phyloP scores from a whole-genome alignment of 208 protist species.

The Leishmania arabica region DNA sequence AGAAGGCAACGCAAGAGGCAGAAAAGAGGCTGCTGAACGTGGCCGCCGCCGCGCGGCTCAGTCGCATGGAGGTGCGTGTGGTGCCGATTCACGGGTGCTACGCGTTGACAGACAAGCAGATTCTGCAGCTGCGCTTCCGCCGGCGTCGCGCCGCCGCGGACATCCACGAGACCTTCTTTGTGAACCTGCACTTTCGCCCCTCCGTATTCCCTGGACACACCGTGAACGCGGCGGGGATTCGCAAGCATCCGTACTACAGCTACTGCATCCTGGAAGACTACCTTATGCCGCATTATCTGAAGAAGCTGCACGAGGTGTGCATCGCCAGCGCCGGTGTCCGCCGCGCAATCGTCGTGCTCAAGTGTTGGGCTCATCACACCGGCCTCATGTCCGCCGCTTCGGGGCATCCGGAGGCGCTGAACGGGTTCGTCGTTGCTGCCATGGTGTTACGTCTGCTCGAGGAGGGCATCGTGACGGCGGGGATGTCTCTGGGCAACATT shows the following conservation, averaged over 20 bases:
- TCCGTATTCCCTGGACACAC: slow-evolving; percentile 45
- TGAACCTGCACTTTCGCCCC: slow-evolving; percentile 78
- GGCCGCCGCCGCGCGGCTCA: slow-evolving; percentile 32
- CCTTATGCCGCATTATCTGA: slow-evolving; percentile 71
- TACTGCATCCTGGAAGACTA: slow-evolving; percentile 85
- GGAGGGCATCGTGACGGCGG: slow-evolving; percentile 64
- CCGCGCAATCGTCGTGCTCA: slow-evolving; percentile 80
- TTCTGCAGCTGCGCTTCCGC: slow-evolving; percentile 65
- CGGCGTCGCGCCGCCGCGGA: slow-evolving; percentile 13
- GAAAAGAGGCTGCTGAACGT: slow-evolving; percentile 12
- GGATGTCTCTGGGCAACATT: slow-evolving; percentile 80
- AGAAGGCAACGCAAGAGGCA: background rate
- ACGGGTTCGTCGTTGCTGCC: slow-evolving; percentile 74
- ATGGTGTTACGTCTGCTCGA: slow-evolving; percentile 74
- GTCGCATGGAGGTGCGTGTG: slow-evolving; percentile 51
- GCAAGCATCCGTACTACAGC: slow-evolving; percentile 82
- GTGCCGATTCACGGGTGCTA: slow-evolving; percentile 67
- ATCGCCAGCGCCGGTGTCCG: slow-evolving; percentile 52
- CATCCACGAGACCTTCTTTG: slow-evolving; percentile 55
- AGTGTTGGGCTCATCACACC: slow-evolving; percentile 84
- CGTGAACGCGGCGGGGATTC: slow-evolving; percentile 53
- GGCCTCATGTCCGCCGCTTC: slow-evolving; percentile 69
- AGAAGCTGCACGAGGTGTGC: slow-evolving; percentile 75
- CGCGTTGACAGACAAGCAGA: slow-evolving; percentile 54
- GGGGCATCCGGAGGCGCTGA: slow-evolving; percentile 72